Conservation (phyloP, 495 filamentous ascomycete genomes). For the Penicillium herquei region DNA sequence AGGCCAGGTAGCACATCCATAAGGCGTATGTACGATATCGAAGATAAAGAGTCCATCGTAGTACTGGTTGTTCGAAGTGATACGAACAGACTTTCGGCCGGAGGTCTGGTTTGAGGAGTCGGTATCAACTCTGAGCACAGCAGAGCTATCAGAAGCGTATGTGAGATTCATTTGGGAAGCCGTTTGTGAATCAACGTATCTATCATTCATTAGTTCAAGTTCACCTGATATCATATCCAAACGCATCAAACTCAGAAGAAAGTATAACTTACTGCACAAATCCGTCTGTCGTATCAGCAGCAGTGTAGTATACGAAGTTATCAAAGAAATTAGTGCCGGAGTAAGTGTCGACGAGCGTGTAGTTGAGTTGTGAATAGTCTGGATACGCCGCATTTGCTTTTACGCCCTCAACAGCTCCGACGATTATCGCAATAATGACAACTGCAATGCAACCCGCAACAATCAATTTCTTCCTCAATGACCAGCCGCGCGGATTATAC, state of each 20-base stretch:
- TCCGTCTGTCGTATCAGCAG: conserved; percentile 41
- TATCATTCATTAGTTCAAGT: not conserved
- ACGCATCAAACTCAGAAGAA: no score
- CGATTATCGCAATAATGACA: conserved; percentile 43
- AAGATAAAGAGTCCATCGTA: conserved; percentile 47
- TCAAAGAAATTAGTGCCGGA: conserved; percentile 42
- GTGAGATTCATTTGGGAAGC: conserved; percentile 42
- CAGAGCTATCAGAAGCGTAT: conserved; percentile 35
- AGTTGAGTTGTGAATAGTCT: conserved; percentile 42
- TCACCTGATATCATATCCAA: conserved; percentile 3
- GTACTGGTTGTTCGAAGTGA: conserved; percentile 45
- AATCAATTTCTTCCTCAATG: conserved; percentile 18
- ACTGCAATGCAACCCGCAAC: conserved; percentile 29
- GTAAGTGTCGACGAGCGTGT: conserved; percentile 44
- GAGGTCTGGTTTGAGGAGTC: conserved; percentile 23
- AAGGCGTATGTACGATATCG: conserved; percentile 39
- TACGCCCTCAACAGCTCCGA: conserved; percentile 47
- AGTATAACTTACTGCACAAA: conserved; percentile 30
- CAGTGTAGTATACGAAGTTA: conserved; percentile 47
- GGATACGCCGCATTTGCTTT: conserved; percentile 37
- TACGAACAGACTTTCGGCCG: conserved; percentile 46
- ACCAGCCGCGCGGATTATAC: conserved; percentile 23
- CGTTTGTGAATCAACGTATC: conserved; percentile 18
- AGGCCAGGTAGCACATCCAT: conserved; percentile 48
- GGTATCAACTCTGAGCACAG: conserved; percentile 50